Evolutionary conservation across 2,329 filamentous ascomycete genomes (phyloP), one percentile per base, ranked within the genome.

Genomic region (Huntiella omanensis): DNA sequence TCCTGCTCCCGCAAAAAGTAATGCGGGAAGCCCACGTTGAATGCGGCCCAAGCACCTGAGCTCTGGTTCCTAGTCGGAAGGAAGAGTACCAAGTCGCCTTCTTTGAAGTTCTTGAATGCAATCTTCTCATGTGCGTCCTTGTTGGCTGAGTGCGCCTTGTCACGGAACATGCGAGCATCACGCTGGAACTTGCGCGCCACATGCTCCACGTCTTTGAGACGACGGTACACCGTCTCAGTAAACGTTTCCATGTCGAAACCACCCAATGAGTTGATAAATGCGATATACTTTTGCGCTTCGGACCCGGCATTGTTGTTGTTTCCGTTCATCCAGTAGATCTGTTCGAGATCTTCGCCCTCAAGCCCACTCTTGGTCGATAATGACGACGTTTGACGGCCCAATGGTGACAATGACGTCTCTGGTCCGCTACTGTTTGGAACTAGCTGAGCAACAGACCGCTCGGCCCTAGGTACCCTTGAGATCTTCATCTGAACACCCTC

Each of bases 1-100:
- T 96, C 88, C 59, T 92, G 83, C 60, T 98, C 91, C 33, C 86
- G 82, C 2, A 98, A 70, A 64, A 98, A 98, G 64, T 91, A 96
- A 60, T 98, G 91, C 6, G 91, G 91, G 50, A 88, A 93, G 1
- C 87, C 88, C 32, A 98, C 83, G 56, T 98, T 98, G 70, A 98
- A 98, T 1, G 91, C 91, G 4, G 91, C 91, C 91, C 91, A 98
- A 1, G 91, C 88, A 12, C 88, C 82, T 4, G 86, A 91, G 34
- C 83, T 83, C 62, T 96, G 87, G 58, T 95, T 96, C 33, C 88
- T 73, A 0, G 91, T 98, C 0, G 91, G 91, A 36, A 98, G 65
- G 65, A 98, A 98, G 2, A 98, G 63, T 10, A 88, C 91, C 11
- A 98, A 70, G 57, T 98, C 91, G 5, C 91, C 88, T 60, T 95